Evolutionary conservation across 805 yeast genomes (phyloP), one percentile per base, ranked within the genome.

Genomic region (Starmerella vaccinii): DNA sequence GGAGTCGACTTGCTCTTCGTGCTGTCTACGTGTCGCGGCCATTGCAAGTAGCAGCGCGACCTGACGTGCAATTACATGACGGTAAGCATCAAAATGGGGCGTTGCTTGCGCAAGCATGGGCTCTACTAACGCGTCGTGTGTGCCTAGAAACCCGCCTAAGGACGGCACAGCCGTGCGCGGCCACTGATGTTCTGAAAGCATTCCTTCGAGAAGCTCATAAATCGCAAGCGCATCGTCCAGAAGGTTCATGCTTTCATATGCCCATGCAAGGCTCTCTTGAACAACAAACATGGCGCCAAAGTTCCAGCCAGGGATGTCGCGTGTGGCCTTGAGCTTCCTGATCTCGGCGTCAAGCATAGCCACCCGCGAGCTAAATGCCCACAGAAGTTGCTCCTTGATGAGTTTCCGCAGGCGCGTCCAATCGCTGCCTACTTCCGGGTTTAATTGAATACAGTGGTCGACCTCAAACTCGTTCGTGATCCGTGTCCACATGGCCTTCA

Each of bases 171-270:
- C 45, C 5, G 49, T 46, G 4, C 49, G 43, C 34, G 55, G 50
- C 47, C 61, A 56, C 9, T 47, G 46, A 27, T 62, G 57, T 27
- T 69, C 23, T 2, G 41, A 18, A 8, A 53, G 68, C 7, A 64
- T 55, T 1, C 58, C 51, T 16, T 71, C 69, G 5, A 84, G 58
- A 26, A 68, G 69, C 29, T 75, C 74, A 55, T 78, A 81, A 21
- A 75, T 71, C 3, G 62, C 65, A 32, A 81, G 61, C 0, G 90
- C 73, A 47, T 84, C 89, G 24, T 81, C 82, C 23, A 70, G 64
- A 22, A 83, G 71, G 23, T 74, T 72, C 67, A 85, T 70, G 42
- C 75, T 75, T 49, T 74, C 75, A 50, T 77, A 72, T 3, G 77
- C 68, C 29, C 72, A 64, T 0, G 81, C 82, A 39, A 80, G 62